Evolutionary conservation across 305 asterid genomes (phyloP), one percentile per base, ranked within the genome.

Genomic region (Andrographis paniculata): DNA sequence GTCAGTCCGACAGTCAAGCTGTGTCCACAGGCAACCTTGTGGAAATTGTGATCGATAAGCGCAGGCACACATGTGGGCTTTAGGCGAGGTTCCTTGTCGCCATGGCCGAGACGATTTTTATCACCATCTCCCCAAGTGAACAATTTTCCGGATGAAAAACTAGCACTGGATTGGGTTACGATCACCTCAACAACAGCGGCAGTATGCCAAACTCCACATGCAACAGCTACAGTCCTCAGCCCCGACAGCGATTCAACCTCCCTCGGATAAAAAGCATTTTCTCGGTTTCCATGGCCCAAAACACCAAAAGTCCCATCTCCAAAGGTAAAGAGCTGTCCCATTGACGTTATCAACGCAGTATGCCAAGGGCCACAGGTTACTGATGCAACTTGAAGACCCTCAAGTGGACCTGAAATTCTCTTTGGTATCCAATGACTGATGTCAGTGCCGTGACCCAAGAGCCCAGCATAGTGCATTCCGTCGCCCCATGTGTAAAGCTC

Each of bases 111-210:
- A 28, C 99, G 94, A 30, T 79, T 75, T 61, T 87, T 92, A 58
- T 92, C 99, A 17, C 99, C 99, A 21, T 91, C 99, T n/a, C 99
- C 99, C 99, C 99, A 91, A 28, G 99, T 87, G 66, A 91, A 91
- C 60, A 91, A 59, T 59, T 91, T 91, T 37, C 93, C 96, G 36
- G 95, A 86, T 20, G 93, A 71, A 59, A 76, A 60, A 66, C 89
- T 83, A 23, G 94, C 66, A 60, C 82, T 74, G 17, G 93, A 75
- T 37, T 79, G 96, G 5, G 87, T 81, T 49, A 66, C 91, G 1
- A 86, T 84, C 14, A 91, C 99, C 64, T 91, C 96, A 27, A 91
- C 95, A 28, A 91, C 87, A 24, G 96, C 96, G 36, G 96, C 94
- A 22, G 99, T 91, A 60, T 91, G 99, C 99, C 99, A 91, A 58